These are phyloP conservation scores for Suhomyces chickasaworum DNA, from an alignment of 1,139 yeast genomes.

Conservation along the genomic window DNA sequence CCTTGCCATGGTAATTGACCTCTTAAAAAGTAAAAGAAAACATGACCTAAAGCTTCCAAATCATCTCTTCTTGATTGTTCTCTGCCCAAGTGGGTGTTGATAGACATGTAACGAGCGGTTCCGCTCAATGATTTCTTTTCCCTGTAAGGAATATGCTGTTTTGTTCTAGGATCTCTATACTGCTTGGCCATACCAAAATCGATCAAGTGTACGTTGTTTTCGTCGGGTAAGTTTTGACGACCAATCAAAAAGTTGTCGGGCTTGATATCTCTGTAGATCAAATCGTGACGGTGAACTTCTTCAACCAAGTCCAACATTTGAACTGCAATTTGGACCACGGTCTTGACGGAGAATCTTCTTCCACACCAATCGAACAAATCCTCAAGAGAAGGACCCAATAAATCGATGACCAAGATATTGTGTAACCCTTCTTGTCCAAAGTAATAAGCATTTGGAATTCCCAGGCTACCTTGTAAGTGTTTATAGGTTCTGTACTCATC, in stretches of 20 bases:
- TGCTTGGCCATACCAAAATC: slow-evolving; percentile 99
- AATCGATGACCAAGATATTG: slow-evolving; percentile 87
- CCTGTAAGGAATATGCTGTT: slow-evolving; percentile 94
- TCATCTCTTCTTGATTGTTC: slow-evolving; percentile 97
- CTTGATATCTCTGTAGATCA: slow-evolving; percentile 91
- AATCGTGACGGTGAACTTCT: slow-evolving; percentile 84
- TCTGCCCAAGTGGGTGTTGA: slow-evolving; percentile 94
- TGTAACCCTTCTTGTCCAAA: slow-evolving; percentile 98
- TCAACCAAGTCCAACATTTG: slow-evolving; percentile 90
- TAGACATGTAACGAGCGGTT: slow-evolving; percentile 96
- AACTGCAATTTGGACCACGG: slow-evolving; percentile 86
- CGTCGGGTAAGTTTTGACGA: slow-evolving; percentile 57
- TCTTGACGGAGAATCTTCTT: slow-evolving; percentile 80
- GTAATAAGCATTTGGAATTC: slow-evolving; percentile 93
- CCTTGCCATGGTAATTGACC: slow-evolving; percentile 99
- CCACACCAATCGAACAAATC: slow-evolving; percentile 99
- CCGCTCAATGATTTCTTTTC: slow-evolving; percentile 94
- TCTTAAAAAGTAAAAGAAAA: slow-evolving; percentile 86
- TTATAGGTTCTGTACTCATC: slow-evolving; percentile 95
- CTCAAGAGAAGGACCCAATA: slow-evolving; percentile 92
- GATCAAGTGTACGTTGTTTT: slow-evolving; percentile 62
- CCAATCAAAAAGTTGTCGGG: slow-evolving; percentile 95
- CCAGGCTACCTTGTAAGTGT: slow-evolving; percentile 74
- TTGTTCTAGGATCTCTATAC: slow-evolving; percentile 91
- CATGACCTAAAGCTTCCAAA: slow-evolving; percentile 93